phyloP scores from a whole-genome alignment of 2,329 filamentous ascomycete species.

The Trichoderma gracile region DNA sequence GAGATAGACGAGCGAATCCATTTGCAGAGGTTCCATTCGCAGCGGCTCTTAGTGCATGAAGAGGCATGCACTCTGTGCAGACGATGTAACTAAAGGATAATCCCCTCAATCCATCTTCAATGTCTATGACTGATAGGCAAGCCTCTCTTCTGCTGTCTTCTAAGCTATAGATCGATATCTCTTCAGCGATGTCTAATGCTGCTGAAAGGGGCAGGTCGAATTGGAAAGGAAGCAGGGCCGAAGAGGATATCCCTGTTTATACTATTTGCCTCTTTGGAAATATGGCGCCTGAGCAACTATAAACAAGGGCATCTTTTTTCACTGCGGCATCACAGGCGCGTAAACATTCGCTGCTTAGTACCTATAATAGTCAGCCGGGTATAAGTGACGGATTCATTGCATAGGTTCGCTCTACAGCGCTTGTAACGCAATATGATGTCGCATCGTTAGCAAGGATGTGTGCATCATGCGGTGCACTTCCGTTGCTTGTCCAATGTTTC shows the following conservation, averaged over 20 bases:
- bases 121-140: neutral
- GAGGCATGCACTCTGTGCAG: neutral
- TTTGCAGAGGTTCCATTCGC: neutral
- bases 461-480: neutral
- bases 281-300: neutral
- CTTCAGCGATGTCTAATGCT: neutral
- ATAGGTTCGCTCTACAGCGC: neutral
- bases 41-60: neutral
- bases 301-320: neutral
- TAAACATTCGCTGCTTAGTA: neutral
- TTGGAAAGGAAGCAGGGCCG: neutral
- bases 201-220: slow-evolving; percentile 2
- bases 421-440: neutral
- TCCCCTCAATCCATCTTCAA: neutral
- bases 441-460: neutral
- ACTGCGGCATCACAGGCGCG: too few relatives aligned
- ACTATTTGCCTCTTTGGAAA: neutral
- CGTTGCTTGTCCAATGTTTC: neutral
- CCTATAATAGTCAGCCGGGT: too few relatives aligned
- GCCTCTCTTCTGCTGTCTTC: neutral
- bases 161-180: neutral
- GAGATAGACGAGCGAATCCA: neutral
- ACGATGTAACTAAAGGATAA: neutral
- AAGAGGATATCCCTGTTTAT: neutral
- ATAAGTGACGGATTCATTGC: neutral